Evolutionary conservation across 108 stramenopile species (phyloP).

Genomic region (Nannochloropsis granulata): DNA sequence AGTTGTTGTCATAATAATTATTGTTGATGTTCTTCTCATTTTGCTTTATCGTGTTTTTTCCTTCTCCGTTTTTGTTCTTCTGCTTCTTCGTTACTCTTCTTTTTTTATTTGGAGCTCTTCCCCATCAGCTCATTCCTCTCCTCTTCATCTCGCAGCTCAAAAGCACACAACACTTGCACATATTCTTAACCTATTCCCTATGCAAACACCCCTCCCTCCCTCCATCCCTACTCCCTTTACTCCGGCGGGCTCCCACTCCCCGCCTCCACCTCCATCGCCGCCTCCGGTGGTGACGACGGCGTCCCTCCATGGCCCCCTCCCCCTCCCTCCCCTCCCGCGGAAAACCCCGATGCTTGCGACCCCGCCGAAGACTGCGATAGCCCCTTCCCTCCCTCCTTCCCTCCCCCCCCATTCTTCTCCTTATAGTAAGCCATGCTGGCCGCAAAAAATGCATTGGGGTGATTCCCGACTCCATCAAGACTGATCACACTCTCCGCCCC

Average conservation of each 20-base stretch:
- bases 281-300: not conserved
- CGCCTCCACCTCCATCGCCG: not conserved
- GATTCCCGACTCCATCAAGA: constrained; percentile 76
- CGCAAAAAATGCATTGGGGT: constrained; percentile 91
- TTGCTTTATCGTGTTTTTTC: too few relatives aligned
- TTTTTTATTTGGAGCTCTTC: too few relatives aligned
- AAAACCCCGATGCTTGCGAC: not conserved
- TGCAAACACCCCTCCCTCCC: too few relatives aligned
- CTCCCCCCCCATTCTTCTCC: constrained; percentile 3
- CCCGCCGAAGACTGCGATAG: not conserved
- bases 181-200: too few relatives aligned
- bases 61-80: too few relatives aligned
- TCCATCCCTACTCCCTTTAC: not conserved
- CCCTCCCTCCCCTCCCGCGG: not conserved
- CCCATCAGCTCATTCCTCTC: too few relatives aligned
- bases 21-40: too few relatives aligned
- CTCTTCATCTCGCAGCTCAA: too few relatives aligned
- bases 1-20: too few relatives aligned
- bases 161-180: too few relatives aligned
- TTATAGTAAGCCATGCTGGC: constrained; percentile 49
- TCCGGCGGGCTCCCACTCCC: not conserved
- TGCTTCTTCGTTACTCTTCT: too few relatives aligned
- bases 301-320: not conserved
- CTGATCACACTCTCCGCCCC: constrained; percentile 1
- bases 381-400: not conserved